Evolutionary conservation across 2,329 filamentous ascomycete genomes (phyloP), one percentile per base, ranked within the genome.

Genomic region (Mycocentrospora acerina): DNA sequence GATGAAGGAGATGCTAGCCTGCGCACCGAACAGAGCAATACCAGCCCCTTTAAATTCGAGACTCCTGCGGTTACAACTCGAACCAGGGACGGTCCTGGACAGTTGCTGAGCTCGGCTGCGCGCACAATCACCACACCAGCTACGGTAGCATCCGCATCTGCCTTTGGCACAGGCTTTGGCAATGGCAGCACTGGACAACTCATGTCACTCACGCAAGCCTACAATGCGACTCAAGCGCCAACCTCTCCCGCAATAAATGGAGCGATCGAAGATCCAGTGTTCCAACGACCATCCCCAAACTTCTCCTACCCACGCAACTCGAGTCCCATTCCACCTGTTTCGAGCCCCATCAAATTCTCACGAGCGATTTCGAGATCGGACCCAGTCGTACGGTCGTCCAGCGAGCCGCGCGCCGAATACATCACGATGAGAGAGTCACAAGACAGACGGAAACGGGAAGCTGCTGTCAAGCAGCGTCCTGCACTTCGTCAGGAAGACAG

Each of bases 201-300:
- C 15, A 61, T 75, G 57, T 71, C 68, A 24, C 60, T 71, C 17
- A 74, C 71, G 7, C 72, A 76, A 40, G 57, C 69, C 10, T 75
- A 74, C 49, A 62, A 69, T 33, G 66, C 68, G 17, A 74, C 71
- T 1, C 73, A 73, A 44, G 69, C 67, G 15, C 61, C 60, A 13
- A 74, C 72, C 0, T 74, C 72, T 16, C 71, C 72, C 13, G 47
- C 63, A 4, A 50, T 60, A 13, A 66, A 66, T 38, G 57, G 44
- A 3, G 50, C 53, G 4, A 59, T 52, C n/a, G 73, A 72, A 12
- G 72, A 75, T 45, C 62, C 69, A 2, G 53, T 73, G 13, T 64
- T 70, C 37, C 67, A 68, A 24, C 68, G 72, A 14, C 73, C 72
- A 3, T 74, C 71, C 13, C 72, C 72, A 5, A 71, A 72, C 36